These are phyloP conservation scores for Psilocybe tampanensis DNA, from an alignment of 768 basidiomycete genomes.

Conservation along the genomic window DNA sequence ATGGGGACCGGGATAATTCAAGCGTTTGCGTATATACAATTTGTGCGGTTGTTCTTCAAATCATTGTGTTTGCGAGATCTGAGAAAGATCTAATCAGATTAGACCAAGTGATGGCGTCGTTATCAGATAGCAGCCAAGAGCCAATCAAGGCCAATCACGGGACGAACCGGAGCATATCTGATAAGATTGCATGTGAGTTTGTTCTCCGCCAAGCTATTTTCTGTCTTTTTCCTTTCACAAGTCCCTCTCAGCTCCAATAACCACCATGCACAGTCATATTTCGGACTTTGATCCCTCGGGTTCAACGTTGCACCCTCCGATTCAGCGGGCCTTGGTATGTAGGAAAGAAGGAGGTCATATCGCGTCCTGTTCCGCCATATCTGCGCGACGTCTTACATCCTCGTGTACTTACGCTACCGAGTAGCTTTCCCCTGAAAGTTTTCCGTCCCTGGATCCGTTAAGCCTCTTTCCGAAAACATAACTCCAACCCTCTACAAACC, in stretches of 20 bases:
- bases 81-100: conserved; percentile 31
- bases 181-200: conserved; percentile 31
- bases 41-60: not conserved
- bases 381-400: not conserved
- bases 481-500: not conserved
- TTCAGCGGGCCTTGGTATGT: not conserved
- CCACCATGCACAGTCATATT: not conserved
- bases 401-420: no score
- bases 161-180: conserved; percentile 30
- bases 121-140: conserved; percentile 28
- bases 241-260: not conserved
- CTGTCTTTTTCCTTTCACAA: conserved; percentile 4
- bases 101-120: conserved; percentile 19
- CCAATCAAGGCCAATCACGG: conserved; percentile 23
- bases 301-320: not conserved
- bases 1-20: conserved; percentile 10
- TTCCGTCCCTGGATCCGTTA: not conserved
- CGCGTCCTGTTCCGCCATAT: not conserved
- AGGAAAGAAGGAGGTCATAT: no score
- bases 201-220: conserved; percentile 14
- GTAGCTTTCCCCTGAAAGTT: no score
- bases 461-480: not conserved
- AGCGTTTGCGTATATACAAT: not conserved
- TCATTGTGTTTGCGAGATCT: not conserved
- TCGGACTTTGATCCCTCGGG: not conserved